Base-by-base conservation (phyloP, 805 yeast species). In the Candida tibetensis region DNA sequence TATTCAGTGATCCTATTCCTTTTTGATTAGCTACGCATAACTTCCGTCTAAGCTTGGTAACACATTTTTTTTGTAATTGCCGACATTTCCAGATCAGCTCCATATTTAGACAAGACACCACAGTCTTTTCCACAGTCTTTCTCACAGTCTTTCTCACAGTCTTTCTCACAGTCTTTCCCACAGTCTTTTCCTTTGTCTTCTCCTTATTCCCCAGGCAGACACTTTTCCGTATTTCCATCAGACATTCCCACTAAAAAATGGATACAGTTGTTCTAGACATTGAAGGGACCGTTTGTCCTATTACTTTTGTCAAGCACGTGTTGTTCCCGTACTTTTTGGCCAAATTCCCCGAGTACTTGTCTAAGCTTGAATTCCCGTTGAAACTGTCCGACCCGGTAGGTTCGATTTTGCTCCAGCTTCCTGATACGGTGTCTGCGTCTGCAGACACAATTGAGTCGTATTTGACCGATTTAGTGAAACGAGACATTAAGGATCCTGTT, bases 281-380 rank as follows among this genome's bases (percentile, higher is more conserved):
- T 25, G 98, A 90, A 56, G 98, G 98, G 13, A 90, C 97, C 0
- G 80, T 90, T 21, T 90, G 97, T 54, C 90, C 96, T 3, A 89
- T 90, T 15, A 73, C 90, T 1, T 90, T 90, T 54, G 98, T 90
- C 29, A 84, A 85, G 50, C 89, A 85, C 19, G 69, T 66, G 2
- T 62, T 90, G 23, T 83, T 79, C 60, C 96, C 96, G 0, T 89
- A 76, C 54, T 90, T 93, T 46, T 56, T 81, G 3, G 36, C 56
- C 3, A 60, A 44, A 50, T 81, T 17, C 80, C 85, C 27, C 7
- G 52, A 1, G 40, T 71, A 13, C 49, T 79, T 53, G 19, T 31
- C 36, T 48, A 2, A 39, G 47, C 6, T 39, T 55, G 21, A 31
- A 41, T 66, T 57, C 51, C 69, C 48, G 17, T 51, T 47, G 17